Conservation (phyloP, 139 green algal species). For the Penium margaritaceum region DNA sequence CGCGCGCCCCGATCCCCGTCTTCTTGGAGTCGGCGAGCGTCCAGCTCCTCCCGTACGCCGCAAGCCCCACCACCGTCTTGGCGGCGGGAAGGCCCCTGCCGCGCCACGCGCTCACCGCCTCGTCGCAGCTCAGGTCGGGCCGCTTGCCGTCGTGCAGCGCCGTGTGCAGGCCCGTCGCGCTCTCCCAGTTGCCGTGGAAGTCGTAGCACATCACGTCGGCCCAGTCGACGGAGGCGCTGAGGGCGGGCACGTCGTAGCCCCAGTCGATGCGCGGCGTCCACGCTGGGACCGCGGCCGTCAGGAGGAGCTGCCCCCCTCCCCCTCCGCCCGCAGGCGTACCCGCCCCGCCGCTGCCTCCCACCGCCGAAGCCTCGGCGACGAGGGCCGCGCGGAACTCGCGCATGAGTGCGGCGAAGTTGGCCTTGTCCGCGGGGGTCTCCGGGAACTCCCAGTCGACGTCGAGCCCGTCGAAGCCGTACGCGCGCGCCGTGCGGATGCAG, state of each 20-base stretch:
- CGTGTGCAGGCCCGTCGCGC: constrained; percentile 7
- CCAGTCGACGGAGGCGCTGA: constrained; percentile 3
- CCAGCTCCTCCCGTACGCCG: constrained; percentile 12
- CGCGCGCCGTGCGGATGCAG: neutral
- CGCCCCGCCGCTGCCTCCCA: too few species aligned
- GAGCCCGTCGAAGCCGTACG: constrained; percentile 21
- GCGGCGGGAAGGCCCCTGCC: neutral
- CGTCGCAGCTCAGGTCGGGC: neutral
- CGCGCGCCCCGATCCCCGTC: constrained; percentile 6
- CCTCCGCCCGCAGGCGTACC: neutral
- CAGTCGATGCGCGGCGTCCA: neutral
- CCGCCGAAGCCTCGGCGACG: neutral
- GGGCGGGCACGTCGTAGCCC: neutral
- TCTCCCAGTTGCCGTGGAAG: constrained; percentile 18
- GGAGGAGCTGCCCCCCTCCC: neutral
- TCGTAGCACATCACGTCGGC: constrained; percentile 31
- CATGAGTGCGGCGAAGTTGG: constrained; percentile 14
- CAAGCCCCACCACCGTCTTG: constrained; percentile 23
- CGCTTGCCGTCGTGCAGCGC: neutral
- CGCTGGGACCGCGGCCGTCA: neutral
- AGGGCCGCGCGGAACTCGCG: constrained; percentile 2
- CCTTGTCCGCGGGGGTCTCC: neutral
- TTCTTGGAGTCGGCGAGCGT: constrained; percentile 1
- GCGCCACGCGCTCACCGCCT: neutral
- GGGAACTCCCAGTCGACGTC: constrained; percentile 33